Evolutionary conservation across 2,329 filamentous ascomycete genomes (phyloP).

Genomic region (Hymenoscyphus repandus): DNA sequence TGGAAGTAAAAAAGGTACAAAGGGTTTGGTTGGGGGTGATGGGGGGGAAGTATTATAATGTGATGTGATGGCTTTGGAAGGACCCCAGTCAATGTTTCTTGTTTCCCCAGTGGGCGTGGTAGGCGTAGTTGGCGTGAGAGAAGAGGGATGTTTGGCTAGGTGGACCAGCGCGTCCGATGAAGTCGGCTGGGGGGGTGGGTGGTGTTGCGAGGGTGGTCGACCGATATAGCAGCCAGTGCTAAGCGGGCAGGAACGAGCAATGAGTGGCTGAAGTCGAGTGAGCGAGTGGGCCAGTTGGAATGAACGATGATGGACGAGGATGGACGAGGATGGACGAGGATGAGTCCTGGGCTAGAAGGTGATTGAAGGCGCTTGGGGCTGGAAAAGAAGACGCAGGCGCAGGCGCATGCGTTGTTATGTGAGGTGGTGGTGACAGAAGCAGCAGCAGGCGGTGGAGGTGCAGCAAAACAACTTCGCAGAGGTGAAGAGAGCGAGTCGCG

Average conservation of each 20-base stretch:
- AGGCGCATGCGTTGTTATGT: constrained; percentile 2
- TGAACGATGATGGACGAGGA: no score
- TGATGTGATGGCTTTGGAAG: constrained; percentile 13
- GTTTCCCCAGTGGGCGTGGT: constrained; percentile 17
- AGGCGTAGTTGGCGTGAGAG: no score
- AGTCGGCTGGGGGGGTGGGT: constrained; percentile 10
- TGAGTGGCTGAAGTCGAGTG: constrained; percentile 1
- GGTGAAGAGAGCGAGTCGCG: neutral
- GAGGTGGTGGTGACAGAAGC: neutral
- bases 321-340: no score
- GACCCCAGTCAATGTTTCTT: constrained; percentile 10
- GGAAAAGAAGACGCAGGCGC: constrained; percentile 6
- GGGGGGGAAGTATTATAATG: constrained; percentile 27
- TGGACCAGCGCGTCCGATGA: constrained; percentile 19
- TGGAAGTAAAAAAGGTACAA: constrained; percentile 16
- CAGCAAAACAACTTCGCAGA: no score
- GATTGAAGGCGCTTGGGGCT: constrained; percentile 10
- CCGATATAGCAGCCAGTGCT: constrained; percentile 29
- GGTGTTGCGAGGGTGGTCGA: neutral
- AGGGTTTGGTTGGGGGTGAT: constrained; percentile 6
- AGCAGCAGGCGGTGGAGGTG: neutral
- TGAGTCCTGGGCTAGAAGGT: constrained; percentile 3
- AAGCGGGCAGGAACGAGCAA: constrained; percentile 12
- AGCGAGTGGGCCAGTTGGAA: neutral
- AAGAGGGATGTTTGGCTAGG: constrained; percentile 5